Conservation (phyloP, 2,329 filamentous ascomycete species). For the Epichloe bromicola region DNA sequence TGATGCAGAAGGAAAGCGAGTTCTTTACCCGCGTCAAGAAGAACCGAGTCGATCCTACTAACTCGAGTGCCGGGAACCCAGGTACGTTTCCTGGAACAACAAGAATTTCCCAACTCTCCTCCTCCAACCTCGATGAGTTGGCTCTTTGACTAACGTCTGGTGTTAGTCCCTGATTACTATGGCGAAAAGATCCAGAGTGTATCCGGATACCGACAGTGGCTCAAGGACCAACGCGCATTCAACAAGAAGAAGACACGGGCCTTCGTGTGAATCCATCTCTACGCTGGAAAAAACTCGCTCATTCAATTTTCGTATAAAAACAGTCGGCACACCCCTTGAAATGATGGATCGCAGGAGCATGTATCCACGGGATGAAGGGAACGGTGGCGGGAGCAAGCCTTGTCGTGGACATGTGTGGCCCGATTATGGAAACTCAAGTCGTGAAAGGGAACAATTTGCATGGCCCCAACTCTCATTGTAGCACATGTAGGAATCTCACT, state of each 20-base stretch:
- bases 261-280: conserved; percentile 34
- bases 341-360: not conserved
- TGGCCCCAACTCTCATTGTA: conserved; percentile 5
- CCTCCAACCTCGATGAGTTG: not conserved
- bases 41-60: conserved; percentile 80
- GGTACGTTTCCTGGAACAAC: conserved; percentile 24
- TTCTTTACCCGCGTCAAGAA: conserved; percentile 89
- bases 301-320: not conserved
- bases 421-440: not conserved
- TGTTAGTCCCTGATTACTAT: conserved; percentile 80
- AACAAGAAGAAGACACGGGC: conserved; percentile 79
- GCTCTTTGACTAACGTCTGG: conserved; percentile 9
- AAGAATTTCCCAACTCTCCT: not conserved
- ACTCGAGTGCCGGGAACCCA: conserved; percentile 81
- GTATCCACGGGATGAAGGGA: not conserved
- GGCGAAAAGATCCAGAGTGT: conserved; percentile 97
- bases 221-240: conserved; percentile 95
- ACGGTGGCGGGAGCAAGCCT: not conserved
- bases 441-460: not conserved
- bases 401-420: not conserved
- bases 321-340: not conserved
- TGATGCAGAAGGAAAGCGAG: conserved; percentile 80
- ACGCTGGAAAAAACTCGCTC: not conserved
- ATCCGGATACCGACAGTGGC: conserved; percentile 80
- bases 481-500: conserved; percentile 3